Evolutionary conservation across 306 rosid genomes (phyloP).

Genomic region (Castanea mollissima): DNA sequence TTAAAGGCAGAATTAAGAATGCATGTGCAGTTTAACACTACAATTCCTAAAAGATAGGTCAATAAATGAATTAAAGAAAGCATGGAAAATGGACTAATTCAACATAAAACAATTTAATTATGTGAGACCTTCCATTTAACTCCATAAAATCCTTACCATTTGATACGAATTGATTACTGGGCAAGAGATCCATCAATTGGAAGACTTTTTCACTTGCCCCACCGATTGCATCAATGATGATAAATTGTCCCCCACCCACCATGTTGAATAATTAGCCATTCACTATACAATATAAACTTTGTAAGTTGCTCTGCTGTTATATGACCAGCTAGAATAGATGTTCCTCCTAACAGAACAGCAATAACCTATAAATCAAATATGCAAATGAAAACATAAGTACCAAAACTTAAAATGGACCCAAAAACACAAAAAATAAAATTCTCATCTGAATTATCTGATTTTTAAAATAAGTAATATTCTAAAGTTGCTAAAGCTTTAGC

Average conservation of each 20-base stretch:
- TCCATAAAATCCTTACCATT: slow-evolving; percentile 56
- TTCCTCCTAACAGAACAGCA: slow-evolving; percentile 90
- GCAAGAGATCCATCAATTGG: slow-evolving; percentile 84
- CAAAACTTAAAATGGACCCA: slow-evolving; percentile 14
- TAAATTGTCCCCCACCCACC: slow-evolving; percentile 97
- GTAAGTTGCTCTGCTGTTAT: slow-evolving; percentile 92
- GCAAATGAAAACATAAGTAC: slow-evolving; percentile 29
- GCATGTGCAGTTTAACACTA: background rate
- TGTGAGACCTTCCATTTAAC: slow-evolving; percentile 18
- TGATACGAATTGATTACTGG: slow-evolving; percentile 72
- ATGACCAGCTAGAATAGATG: slow-evolving; percentile 80
- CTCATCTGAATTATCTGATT: background rate
- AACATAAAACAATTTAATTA: slow-evolving; percentile 18
- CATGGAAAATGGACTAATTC: slow-evolving; percentile 13
- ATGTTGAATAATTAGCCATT: slow-evolving; percentile 95
- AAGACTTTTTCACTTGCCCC: slow-evolving; percentile 99
- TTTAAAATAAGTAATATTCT: background rate
- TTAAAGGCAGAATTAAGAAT: background rate
- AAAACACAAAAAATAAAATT: background rate
- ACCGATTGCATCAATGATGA: slow-evolving; percentile 95
- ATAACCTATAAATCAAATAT: slow-evolving; percentile 52
- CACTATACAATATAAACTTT: slow-evolving; percentile 87
- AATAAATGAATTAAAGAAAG: slow-evolving; percentile 12
- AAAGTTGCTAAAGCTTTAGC: background rate
- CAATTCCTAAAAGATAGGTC: slow-evolving; percentile 13